Conservation (phyloP, 306 rosid species). For the Trifolium subterraneum region DNA sequence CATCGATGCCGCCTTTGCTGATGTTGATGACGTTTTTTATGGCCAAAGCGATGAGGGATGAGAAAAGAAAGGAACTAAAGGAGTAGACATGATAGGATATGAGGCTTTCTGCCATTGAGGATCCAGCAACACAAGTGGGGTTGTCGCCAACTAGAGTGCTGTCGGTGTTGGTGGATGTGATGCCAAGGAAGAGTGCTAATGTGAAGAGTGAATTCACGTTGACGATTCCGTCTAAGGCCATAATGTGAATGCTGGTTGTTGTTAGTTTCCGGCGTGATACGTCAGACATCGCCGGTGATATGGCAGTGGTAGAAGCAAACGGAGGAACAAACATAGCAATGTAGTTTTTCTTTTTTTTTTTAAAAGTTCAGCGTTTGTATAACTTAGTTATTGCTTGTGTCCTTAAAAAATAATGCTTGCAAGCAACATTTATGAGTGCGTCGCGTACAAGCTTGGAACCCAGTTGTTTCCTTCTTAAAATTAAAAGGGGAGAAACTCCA, state of each 20-base stretch:
- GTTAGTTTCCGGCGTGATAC: constrained; percentile 46
- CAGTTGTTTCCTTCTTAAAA: background rate
- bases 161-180: constrained; percentile 53
- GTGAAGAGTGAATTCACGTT: constrained; percentile 91
- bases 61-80: constrained; percentile 94
- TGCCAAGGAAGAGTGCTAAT: constrained; percentile 81
- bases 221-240: constrained; percentile 87
- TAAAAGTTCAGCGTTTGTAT: background rate
- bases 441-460: background rate
- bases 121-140: constrained; percentile 52
- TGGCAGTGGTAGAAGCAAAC: background rate
- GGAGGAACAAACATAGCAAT: background rate
- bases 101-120: constrained; percentile 55
- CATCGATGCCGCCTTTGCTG: constrained; percentile 12
- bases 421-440: constrained; percentile 27
- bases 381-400: background rate
- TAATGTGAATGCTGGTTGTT: constrained; percentile 69
- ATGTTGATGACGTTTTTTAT: constrained; percentile 72
- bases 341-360: background rate
- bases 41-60: constrained; percentile 82
- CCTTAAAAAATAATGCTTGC: constrained; percentile 34
- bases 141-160: constrained; percentile 47
- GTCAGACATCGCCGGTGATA: constrained; percentile 53
- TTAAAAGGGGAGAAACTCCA: background rate
- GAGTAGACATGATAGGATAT: constrained; percentile 76